Percentiles rank a stretch among this genome's conserved stretches.
phyloP scores from a whole-genome alignment of 2,329 filamentous ascomycete species.

The Phaeophleospora eucalypticola region DNA sequence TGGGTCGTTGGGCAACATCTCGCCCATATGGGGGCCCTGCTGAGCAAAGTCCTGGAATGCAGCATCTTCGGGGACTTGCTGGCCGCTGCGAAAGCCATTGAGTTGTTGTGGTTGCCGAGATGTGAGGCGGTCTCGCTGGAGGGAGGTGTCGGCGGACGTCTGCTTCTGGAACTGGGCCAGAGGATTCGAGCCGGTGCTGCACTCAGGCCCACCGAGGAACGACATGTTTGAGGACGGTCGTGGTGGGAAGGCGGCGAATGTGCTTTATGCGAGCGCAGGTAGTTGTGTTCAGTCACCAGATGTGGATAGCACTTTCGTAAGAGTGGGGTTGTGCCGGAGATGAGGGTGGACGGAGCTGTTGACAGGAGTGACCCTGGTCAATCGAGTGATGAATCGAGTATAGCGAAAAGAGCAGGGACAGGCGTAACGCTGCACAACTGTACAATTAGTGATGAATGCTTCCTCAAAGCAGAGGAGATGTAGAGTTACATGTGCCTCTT shows the following conservation, averaged over 20 bases:
- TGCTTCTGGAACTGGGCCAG: constrained; percentile 97
- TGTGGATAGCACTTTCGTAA: neutral
- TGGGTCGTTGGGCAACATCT: constrained; percentile 49
- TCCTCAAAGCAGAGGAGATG: too few species aligned
- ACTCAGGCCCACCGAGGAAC: constrained; percentile 92
- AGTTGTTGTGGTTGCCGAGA: constrained; percentile 25
- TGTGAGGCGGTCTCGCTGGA: constrained; percentile 79
- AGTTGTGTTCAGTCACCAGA: neutral
- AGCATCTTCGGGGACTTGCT: constrained; percentile 27
- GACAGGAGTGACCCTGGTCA: neutral
- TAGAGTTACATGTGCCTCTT: too few species aligned
- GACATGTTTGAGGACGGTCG: constrained; percentile 61
- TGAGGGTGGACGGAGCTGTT: neutral
- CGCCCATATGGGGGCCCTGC: constrained; percentile 61
- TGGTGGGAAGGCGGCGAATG: neutral
- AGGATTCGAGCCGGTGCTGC: constrained; percentile 92
- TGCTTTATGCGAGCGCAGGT: neutral
- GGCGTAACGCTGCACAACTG: neutral
- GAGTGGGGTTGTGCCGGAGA: neutral
- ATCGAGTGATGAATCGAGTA: neutral
- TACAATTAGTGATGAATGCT: too few species aligned
- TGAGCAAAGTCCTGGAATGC: constrained; percentile 68
- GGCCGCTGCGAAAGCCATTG: constrained; percentile 31
- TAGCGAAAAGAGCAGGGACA: neutral
- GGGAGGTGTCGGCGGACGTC: constrained; percentile 89